These are phyloP conservation scores for Mortierella sp. DNA, from an alignment of 371 early-diverging fungal genomes.

Conservation along the genomic window DNA sequence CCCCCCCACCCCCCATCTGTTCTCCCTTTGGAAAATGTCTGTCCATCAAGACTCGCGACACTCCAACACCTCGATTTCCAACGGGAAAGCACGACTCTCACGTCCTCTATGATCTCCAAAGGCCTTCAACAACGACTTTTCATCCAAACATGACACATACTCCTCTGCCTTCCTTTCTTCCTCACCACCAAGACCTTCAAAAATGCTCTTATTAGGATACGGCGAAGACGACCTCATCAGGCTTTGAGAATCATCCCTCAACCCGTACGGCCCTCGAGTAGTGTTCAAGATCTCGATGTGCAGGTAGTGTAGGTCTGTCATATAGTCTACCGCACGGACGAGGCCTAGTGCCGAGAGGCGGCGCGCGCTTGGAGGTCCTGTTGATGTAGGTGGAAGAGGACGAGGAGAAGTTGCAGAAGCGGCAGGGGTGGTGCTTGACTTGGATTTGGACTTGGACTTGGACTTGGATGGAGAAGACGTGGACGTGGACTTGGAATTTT, in stretches of 20 bases:
- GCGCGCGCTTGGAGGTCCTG: not conserved
- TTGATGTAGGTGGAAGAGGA: not conserved
- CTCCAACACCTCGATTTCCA: conserved; percentile 18
- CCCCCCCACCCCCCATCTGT: too few species aligned
- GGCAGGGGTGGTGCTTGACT: not conserved
- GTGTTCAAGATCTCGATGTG: not conserved
- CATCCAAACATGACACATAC: not conserved
- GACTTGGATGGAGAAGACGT: not conserved
- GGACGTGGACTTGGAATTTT: not conserved
- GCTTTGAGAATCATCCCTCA: too few species aligned
- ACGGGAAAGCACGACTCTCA: conserved; percentile 17
- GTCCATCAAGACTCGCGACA: conserved; percentile 6
- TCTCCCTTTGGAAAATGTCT: too few species aligned
- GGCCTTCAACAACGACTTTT: conserved; percentile 2
- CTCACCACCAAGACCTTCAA: not conserved
- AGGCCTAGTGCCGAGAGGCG: conserved; percentile 9
- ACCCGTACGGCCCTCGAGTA: not conserved
- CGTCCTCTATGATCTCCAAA: not conserved
- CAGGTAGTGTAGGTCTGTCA: conserved; percentile 20
- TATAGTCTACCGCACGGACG: conserved; percentile 10
- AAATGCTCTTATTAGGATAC: too few species aligned
- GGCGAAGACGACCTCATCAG: too few species aligned
- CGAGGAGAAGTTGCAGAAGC: not conserved
- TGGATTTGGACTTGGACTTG: not conserved
- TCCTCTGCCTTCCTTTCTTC: not conserved